A percentile compares a stretch with the other conserved stretches of the same genome.
phyloP scores from a whole-genome alignment of 2,329 filamentous ascomycete species.

The Aspergillus awamori region DNA sequence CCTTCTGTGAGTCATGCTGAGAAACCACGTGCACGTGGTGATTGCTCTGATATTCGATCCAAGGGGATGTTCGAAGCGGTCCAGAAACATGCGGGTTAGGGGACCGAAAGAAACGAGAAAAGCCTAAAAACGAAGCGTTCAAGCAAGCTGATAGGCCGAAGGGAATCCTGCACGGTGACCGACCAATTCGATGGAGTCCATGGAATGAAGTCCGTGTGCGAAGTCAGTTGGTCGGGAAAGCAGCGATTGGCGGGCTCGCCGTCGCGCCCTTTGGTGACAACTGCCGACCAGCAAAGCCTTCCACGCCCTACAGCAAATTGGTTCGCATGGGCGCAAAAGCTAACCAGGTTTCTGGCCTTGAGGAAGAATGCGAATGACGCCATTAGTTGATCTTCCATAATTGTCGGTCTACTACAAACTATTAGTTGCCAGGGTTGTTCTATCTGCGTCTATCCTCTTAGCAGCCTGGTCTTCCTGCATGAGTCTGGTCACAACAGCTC shows the following conservation, averaged over 20 bases:
- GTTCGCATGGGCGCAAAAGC: no score
- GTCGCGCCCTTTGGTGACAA: neutral
- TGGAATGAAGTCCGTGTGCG: neutral
- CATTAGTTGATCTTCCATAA: neutral
- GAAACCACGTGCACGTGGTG: neutral
- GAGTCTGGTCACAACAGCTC: neutral
- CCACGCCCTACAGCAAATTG: neutral
- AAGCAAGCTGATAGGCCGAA: neutral
- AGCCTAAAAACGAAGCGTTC: neutral
- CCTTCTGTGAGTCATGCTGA: conserved; percentile 6
- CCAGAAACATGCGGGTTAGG: neutral
- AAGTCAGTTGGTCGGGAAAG: neutral
- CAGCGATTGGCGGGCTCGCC: neutral
- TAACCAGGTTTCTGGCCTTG: neutral
- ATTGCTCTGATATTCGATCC: conserved; percentile 4
- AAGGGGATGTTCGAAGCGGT: neutral
- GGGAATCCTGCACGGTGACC: no score
- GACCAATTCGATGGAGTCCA: neutral
- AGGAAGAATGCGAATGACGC: neutral
- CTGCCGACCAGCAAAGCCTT: neutral
- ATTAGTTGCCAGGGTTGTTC: no score
- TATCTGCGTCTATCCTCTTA: no score
- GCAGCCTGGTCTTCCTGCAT: no score
- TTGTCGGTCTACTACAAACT: no score
- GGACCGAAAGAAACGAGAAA: neutral